A percentile compares a stretch with the other conserved stretches of the same genome.
phyloP scores from a whole-genome alignment of 176 grass and related monocot species.

The Rhynchospora breviuscula region DNA sequence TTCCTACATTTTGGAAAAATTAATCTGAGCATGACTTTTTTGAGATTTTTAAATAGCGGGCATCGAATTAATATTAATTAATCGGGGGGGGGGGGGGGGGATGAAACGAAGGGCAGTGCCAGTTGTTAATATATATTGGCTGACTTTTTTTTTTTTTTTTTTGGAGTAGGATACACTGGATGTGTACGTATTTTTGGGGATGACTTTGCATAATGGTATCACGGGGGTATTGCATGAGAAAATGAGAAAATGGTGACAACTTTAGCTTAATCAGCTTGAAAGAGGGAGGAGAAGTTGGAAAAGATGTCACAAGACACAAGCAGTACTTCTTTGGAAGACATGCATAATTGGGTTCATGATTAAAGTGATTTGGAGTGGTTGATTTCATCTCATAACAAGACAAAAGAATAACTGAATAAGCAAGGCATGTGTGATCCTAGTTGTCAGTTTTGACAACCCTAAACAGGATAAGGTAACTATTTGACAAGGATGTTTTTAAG shows the following conservation, averaged over 20 bases:
- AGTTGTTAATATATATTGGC: too few species aligned
- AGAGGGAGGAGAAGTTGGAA: not conserved
- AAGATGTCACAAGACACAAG: conserved; percentile 24
- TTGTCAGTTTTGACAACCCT: not conserved
- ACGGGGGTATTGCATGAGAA: conserved; percentile 22
- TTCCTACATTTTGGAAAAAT: too few species aligned
- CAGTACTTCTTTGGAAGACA: not conserved
- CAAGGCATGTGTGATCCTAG: not conserved
- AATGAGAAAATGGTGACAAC: conserved; percentile 23
- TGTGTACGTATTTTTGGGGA: not conserved
- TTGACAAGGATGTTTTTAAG: not conserved
- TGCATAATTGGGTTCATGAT: conserved; percentile 12
- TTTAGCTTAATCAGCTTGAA: conserved; percentile 4
- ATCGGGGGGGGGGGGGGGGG: too few species aligned
- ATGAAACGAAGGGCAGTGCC: too few species aligned
- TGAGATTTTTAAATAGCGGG: too few species aligned
- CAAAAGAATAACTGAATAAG: conserved; percentile 8
- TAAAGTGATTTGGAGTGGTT: conserved; percentile 23
- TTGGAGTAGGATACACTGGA: not conserved
- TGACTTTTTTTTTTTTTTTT: not conserved
- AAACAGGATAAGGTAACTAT: not conserved
- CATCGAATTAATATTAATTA: too few species aligned
- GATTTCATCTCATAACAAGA: conserved; percentile 14
- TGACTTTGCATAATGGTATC: not conserved
- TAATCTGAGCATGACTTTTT: too few species aligned